Evolutionary conservation across 108 stramenopile species (phyloP).

Genomic region (Nitzschia sp.): DNA sequence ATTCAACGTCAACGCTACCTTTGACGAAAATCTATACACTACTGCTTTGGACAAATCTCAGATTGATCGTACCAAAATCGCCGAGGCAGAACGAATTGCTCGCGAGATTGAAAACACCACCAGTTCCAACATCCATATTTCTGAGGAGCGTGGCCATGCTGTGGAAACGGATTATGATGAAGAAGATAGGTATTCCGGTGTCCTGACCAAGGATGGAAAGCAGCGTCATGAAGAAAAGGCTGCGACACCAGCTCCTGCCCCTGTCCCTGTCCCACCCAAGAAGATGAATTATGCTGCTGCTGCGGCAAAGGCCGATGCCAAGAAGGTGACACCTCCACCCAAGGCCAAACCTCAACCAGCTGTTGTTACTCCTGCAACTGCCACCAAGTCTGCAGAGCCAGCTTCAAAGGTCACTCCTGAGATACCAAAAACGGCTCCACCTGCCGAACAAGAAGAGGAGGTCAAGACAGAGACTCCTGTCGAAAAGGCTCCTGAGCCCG

Average conservation of each 20-base stretch:
- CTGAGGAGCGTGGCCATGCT: constrained; percentile 89
- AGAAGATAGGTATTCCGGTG: constrained; percentile 87
- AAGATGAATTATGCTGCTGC: constrained; percentile 43
- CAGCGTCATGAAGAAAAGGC: constrained; percentile 40
- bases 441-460: constrained; percentile 15
- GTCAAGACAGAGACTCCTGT: not conserved
- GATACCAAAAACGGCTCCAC: not conserved
- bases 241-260: constrained; percentile 11
- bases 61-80: constrained; percentile 57
- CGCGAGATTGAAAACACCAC: constrained; percentile 81
- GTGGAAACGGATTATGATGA: constrained; percentile 79
- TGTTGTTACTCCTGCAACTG: constrained; percentile 8
- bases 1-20: constrained; percentile 87
- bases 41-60: constrained; percentile 78
- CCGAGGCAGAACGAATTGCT: constrained; percentile 85
- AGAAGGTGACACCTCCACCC: constrained; percentile 35
- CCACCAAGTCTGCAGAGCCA: not conserved
- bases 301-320: constrained; percentile 41
- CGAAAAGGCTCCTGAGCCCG: constrained; percentile 1
- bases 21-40: constrained; percentile 96
- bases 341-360: constrained; percentile 8
- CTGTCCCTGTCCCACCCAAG: constrained; percentile 34
- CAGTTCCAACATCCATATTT: constrained; percentile 84
- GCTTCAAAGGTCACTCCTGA: not conserved
- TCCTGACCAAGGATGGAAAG: constrained; percentile 62